Evolutionary conservation across 2,329 filamentous ascomycete species (phyloP).

Genomic region (Trichophyton simii): DNA sequence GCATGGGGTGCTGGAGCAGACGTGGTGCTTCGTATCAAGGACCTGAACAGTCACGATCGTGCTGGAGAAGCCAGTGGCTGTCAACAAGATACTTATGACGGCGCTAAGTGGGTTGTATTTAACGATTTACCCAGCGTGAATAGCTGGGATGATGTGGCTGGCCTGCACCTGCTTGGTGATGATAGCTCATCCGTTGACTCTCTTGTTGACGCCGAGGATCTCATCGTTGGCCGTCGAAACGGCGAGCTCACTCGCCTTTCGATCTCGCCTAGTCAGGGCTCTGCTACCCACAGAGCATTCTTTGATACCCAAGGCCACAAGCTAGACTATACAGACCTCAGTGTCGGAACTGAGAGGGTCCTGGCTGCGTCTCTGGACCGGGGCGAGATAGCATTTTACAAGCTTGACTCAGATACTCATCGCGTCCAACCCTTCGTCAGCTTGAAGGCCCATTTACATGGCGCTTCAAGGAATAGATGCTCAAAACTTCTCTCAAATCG

Average conservation of each 20-base stretch:
- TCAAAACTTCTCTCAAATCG: slow-evolving; percentile 41
- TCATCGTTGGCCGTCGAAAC: slow-evolving; percentile 46
- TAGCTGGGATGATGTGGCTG: slow-evolving; percentile 48
- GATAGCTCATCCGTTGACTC: slow-evolving; percentile 25
- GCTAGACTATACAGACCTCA: slow-evolving; percentile 39
- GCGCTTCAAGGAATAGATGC: slow-evolving; percentile 32
- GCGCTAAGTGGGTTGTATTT: slow-evolving; percentile 40
- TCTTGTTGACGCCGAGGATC: slow-evolving; percentile 29
- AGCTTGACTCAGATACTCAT: slow-evolving; percentile 22
- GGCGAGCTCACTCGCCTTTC: slow-evolving; percentile 37
- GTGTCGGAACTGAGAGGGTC: slow-evolving; percentile 28
- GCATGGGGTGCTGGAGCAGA: slow-evolving; percentile 50
- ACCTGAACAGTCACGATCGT: slow-evolving; percentile 25
- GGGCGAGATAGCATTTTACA: slow-evolving; percentile 37
- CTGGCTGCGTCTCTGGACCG: slow-evolving; percentile 43
- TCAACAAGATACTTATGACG: slow-evolving; percentile 14
- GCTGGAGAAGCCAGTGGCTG: slow-evolving; percentile 8
- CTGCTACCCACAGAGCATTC: slow-evolving; percentile 25
- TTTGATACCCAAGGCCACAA: slow-evolving; percentile 34
- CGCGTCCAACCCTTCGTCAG: slow-evolving; percentile 27
- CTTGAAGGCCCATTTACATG: slow-evolving; percentile 20
- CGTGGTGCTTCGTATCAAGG: slow-evolving; percentile 39
- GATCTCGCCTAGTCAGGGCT: slow-evolving; percentile 21
- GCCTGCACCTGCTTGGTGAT: slow-evolving; percentile 41
- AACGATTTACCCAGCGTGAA: slow-evolving; percentile 39